Evolutionary conservation across 2,329 filamentous ascomycete genomes (phyloP), one percentile per base, ranked within the genome.

Genomic region (Xylariales sp.): DNA sequence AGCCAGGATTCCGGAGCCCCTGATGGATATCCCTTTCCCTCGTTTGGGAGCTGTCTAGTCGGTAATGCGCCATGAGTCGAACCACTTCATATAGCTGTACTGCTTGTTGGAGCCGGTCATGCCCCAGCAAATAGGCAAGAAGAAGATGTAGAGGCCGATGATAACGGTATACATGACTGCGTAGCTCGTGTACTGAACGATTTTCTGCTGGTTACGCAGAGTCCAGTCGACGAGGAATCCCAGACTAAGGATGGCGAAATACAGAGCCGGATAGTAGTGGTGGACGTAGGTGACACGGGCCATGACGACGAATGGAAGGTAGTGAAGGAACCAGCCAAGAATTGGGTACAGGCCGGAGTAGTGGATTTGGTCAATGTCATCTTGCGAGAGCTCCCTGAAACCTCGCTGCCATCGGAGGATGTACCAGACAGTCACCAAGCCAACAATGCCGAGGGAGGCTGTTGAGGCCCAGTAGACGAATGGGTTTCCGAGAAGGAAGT

Each of bases 251-350:
- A 98, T 95, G 55, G 93, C 90, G 63, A 97, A 98, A 73, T 97
- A 98, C 9, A 98, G 79, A 8, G 93, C 93, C 9, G 93, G 93
- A 65, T 97, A 98, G 74, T 98, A 98, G 71, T 98, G 93, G 65
- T 98, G 93, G 41, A 98, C 93, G 59, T 98, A 98, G 12, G 93
- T 98, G 46, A 98, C 93, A 74, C 93, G 88, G 9, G 89, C 93
- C 94, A 98, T 98, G 59, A 93, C 81, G 56, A 95, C 80, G 66
- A 97, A 98, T 1, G 93, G 93, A 48, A 95, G 69, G 63, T 96
- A 98, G 69, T 98, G 93, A 36, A 98, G 76, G 66, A 95, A 83
- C 93, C 93, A 98, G 48, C 93, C 93, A 42, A 93, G 76, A 43
- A 91, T 73, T 7, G 93, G 91, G 65, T 98, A 98, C 44, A 98